These are phyloP conservation scores for Tolypocladium tundrense DNA, from an alignment of 2,329 filamentous ascomycete species.

Conservation along the genomic window DNA sequence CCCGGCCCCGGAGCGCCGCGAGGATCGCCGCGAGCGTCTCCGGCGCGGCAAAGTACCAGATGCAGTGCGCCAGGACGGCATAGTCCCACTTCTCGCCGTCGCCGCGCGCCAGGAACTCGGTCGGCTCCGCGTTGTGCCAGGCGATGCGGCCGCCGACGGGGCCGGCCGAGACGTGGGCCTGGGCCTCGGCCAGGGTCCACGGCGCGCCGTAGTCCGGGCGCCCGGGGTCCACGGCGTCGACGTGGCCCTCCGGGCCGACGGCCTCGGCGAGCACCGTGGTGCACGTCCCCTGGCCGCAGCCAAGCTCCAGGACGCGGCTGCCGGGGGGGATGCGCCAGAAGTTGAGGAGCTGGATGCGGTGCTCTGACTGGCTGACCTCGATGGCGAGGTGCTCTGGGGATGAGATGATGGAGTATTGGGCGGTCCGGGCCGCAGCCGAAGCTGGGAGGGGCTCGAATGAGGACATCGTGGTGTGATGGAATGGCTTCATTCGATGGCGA, in stretches of 20 bases:
- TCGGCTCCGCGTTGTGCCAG: slow-evolving; percentile 28
- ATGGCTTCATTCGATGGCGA: no score
- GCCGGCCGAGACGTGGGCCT: slow-evolving; percentile 29
- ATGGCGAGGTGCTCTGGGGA: slow-evolving; percentile 4
- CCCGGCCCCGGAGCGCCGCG: slow-evolving; percentile 10
- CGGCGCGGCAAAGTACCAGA: slow-evolving; percentile 42
- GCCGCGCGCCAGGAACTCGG: slow-evolving; percentile 21
- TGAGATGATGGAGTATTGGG: background rate
- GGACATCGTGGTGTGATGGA: background rate
- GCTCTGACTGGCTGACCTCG: slow-evolving; percentile 16
- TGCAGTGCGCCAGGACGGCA: slow-evolving; percentile 37
- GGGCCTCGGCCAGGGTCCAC: slow-evolving; percentile 37
- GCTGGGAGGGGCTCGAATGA: background rate
- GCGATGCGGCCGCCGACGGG: slow-evolving; percentile 29
- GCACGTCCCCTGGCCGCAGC: slow-evolving; percentile 49
- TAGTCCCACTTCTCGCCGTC: slow-evolving; percentile 26
- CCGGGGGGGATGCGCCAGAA: slow-evolving; percentile 25
- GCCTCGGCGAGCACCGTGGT: slow-evolving; percentile 41
- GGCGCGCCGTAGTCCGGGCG: slow-evolving; percentile 37
- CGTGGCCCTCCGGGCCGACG: slow-evolving; percentile 30
- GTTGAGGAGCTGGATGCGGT: slow-evolving; percentile 25
- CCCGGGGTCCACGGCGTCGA: slow-evolving; percentile 44
- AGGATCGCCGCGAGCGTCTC: slow-evolving; percentile 13
- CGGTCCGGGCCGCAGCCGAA: background rate
- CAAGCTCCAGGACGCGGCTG: slow-evolving; percentile 41